Base-by-base conservation (phyloP, 83 land plant species). In the Picea abies region DNA sequence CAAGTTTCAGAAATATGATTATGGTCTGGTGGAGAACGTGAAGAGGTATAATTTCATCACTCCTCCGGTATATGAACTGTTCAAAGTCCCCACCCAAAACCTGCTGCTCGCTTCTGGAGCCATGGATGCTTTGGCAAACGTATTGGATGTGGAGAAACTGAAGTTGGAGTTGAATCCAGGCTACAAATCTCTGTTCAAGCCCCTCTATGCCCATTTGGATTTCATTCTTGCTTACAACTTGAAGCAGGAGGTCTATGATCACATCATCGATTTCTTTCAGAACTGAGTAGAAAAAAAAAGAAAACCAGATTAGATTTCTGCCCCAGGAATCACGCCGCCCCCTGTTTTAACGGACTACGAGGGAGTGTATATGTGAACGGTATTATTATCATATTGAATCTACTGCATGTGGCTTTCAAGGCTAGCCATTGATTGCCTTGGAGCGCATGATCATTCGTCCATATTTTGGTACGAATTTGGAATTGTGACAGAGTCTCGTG, bases 171-270 rank as follows among this genome's bases (percentile, higher is more conserved):
- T 61, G 23, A 85, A 39, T 69, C 23, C 37, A 90, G 32, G 84
- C 17, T 22, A 86, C 86, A 70, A 87, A 86, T 87, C 67, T 93
- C 35, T 26, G 29, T 85, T 61, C 80, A 79, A 89, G 67, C 71
- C 86, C 68, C 75, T 82, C 20, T 93, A 86, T 81, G 95, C 84
- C 44, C 95, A 91, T 81, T 84, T 85, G 8, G 95, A 93, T 75
- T 93, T 91, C 84, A 84, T 93, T 39, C 88, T 91, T 83, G 95
- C 87, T 6, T 82, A 81, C 63, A 81, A 78, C 65, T 91, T 91
- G 80, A 93, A 91, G 65, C 76, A 83, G 22, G 11, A 86, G 20
- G 89, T 93, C 23, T 93, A 93, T 73, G 76, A 83, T 60, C 47
- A 64, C 14, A 26, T 93, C 1, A 47, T 93, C 1, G 3, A 76